Conservation (phyloP, 805 yeast species). For the Sungouiozyma ichnusensis region DNA sequence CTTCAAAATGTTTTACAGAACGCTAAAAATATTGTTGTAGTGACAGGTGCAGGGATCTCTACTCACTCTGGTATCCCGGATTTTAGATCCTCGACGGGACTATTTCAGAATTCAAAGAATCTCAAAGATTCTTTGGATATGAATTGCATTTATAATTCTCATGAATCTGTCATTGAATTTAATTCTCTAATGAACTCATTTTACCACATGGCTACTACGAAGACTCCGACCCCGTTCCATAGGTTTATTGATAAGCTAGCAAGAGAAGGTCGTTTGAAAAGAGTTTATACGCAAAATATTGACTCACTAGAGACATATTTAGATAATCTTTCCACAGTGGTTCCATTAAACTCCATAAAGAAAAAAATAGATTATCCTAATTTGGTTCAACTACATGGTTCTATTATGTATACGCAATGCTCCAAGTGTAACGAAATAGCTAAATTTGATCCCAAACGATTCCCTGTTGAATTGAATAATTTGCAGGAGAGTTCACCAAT, state of each 20-base stretch:
- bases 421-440: constrained; percentile 59
- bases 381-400: constrained; percentile 79
- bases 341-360: constrained; percentile 33
- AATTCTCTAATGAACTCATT: constrained; percentile 65
- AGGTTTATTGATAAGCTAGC: constrained; percentile 49
- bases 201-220: constrained; percentile 40
- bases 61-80: constrained; percentile 89
- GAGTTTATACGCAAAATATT: constrained; percentile 82
- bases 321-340: constrained; percentile 34
- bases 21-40: constrained; percentile 48
- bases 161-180: constrained; percentile 49
- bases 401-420: constrained; percentile 62
- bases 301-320: constrained; percentile 67
- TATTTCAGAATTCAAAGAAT: constrained; percentile 37
- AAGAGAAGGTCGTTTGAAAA: constrained; percentile 48
- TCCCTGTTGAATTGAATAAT: constrained; percentile 19
- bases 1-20: constrained; percentile 42
- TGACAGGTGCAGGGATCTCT: constrained; percentile 87
- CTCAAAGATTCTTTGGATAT: constrained; percentile 69
- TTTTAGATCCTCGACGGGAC: constrained; percentile 74
- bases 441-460: constrained; percentile 42
- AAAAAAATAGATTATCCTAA: constrained; percentile 35
- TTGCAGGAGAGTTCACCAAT: constrained; percentile 6
- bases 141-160: constrained; percentile 59
- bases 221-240: constrained; percentile 72